A percentile compares a stretch with the other conserved stretches of the same genome.
Evolutionary conservation across 768 basidiomycete species (phyloP).

Genomic region (Gloeophyllum trabeum): DNA sequence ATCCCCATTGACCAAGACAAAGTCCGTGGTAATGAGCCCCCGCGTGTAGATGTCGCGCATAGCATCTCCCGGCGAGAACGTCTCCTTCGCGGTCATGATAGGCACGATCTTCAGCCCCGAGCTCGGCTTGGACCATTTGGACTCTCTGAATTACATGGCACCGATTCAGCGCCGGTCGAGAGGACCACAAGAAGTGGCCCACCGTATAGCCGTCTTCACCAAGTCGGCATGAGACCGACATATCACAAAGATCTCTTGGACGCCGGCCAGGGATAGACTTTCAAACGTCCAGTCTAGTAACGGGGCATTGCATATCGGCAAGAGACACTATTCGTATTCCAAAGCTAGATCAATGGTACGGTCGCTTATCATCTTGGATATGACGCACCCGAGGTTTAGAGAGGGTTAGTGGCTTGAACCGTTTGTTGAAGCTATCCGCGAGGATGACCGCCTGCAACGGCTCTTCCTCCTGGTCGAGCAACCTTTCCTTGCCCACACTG

Average conservation of each 20-base stretch:
- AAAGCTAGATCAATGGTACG: neutral
- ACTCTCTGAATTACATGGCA: constrained; percentile 36
- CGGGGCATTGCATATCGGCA: constrained; percentile 91
- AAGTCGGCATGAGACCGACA: constrained; percentile 85
- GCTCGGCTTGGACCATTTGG: constrained; percentile 76
- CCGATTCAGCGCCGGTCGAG: constrained; percentile 7
- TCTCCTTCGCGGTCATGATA: constrained; percentile 77
- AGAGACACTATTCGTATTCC: constrained; percentile 50
- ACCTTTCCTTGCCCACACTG: constrained; percentile 46
- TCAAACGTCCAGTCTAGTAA: constrained; percentile 96
- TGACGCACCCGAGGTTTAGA: constrained; percentile 72
- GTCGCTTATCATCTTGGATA: neutral
- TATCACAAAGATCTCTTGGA: constrained; percentile 93
- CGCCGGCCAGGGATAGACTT: constrained; percentile 85
- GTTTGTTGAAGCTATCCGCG: constrained; percentile 92
- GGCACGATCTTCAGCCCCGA: constrained; percentile 77
- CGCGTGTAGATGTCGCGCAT: constrained; percentile 91
- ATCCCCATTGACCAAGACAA: constrained; percentile 85
- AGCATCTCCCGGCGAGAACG: constrained; percentile 83
- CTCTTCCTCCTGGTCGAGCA: constrained; percentile 66
- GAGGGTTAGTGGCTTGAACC: constrained; percentile 83
- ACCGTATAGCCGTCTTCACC: constrained; percentile 81
- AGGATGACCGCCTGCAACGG: constrained; percentile 91
- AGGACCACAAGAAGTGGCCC: constrained; percentile 15
- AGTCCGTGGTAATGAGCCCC: constrained; percentile 83